Evolutionary conservation across 2,329 filamentous ascomycete species (phyloP).

Genomic region (Biscogniauxia mediterranea): DNA sequence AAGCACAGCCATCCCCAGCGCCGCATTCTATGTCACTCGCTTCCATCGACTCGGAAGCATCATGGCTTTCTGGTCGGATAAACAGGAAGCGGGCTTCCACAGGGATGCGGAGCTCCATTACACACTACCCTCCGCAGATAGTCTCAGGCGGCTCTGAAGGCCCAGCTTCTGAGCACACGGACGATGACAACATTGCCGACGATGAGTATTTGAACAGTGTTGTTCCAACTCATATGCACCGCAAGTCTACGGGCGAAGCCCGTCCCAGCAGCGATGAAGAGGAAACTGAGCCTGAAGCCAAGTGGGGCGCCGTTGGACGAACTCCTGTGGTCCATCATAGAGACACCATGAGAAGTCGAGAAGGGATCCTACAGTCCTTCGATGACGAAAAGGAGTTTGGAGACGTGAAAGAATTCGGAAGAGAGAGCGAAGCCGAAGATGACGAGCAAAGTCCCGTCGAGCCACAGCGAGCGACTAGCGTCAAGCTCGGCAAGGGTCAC

Average conservation of each 20-base stretch:
- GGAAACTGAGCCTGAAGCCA: slow-evolving; percentile 46
- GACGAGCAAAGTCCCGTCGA: slow-evolving; percentile 34
- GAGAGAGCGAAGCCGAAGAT: slow-evolving; percentile 30
- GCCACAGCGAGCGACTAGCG: slow-evolving; percentile 65
- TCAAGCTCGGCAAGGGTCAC: slow-evolving; percentile 65
- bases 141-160: slow-evolving; percentile 51
- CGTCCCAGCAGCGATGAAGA: slow-evolving; percentile 60
- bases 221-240: slow-evolving; percentile 33
- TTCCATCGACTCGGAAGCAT: slow-evolving; percentile 92
- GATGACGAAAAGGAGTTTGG: slow-evolving; percentile 27
- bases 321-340: slow-evolving; percentile 47
- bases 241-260: slow-evolving; percentile 49
- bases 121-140: slow-evolving; percentile 40
- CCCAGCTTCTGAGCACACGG: slow-evolving; percentile 38
- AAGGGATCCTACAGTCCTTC: slow-evolving; percentile 47
- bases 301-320: slow-evolving; percentile 53
- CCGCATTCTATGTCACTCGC: slow-evolving; percentile 81
- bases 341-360: slow-evolving; percentile 50
- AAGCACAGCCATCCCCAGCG: slow-evolving; percentile 50
- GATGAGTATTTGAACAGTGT: slow-evolving; percentile 71
- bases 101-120: slow-evolving; percentile 40
- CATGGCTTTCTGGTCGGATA: slow-evolving; percentile 83
- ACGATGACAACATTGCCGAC: slow-evolving; percentile 68
- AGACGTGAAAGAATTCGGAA: slow-evolving; percentile 33
- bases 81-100: slow-evolving; percentile 47